phyloP scores from a whole-genome alignment of 2,329 filamentous ascomycete genomes.

The Trichoderma hamatum region DNA sequence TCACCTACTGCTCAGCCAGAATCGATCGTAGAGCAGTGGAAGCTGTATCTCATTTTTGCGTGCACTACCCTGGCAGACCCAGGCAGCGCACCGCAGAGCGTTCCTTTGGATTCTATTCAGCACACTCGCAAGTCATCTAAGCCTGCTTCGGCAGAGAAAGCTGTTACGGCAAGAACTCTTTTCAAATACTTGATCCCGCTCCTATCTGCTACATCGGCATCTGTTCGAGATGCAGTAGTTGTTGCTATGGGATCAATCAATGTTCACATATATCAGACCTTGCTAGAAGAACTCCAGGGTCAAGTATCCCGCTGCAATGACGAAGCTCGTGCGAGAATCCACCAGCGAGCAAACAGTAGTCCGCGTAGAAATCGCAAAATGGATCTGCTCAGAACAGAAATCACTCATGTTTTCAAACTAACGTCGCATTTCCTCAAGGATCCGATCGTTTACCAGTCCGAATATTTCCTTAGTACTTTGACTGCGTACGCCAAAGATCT shows the following conservation, averaged over 20 bases:
- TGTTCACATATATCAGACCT: slow-evolving; percentile 84
- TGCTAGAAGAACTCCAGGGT: slow-evolving; percentile 87
- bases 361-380: slow-evolving; percentile 80
- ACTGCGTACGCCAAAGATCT: slow-evolving; percentile 89
- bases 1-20: slow-evolving; percentile 76
- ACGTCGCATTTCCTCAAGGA: slow-evolving; percentile 87
- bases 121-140: slow-evolving; percentile 83
- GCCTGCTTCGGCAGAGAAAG: slow-evolving; percentile 68
- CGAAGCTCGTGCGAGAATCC: slow-evolving; percentile 82
- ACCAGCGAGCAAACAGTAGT: slow-evolving; percentile 82
- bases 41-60: slow-evolving; percentile 93
- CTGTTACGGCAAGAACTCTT: slow-evolving; percentile 83
- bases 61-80: slow-evolving; percentile 92
- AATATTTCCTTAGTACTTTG: slow-evolving; percentile 88
- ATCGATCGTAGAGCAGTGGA: slow-evolving; percentile 95
- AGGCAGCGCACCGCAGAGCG: slow-evolving; percentile 55
- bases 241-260: slow-evolving; percentile 93
- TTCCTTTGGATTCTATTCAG: slow-evolving; percentile 59
- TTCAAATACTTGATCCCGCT: slow-evolving; percentile 93
- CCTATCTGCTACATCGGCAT: slow-evolving; percentile 75
- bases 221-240: slow-evolving; percentile 88
- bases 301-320: slow-evolving; percentile 85
- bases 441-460: slow-evolving; percentile 77
- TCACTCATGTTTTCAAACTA: slow-evolving; percentile 93
- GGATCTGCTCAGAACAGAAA: slow-evolving; percentile 86